Conservation (phyloP, 495 filamentous ascomycete genomes). For the Parathielavia appendiculata region DNA sequence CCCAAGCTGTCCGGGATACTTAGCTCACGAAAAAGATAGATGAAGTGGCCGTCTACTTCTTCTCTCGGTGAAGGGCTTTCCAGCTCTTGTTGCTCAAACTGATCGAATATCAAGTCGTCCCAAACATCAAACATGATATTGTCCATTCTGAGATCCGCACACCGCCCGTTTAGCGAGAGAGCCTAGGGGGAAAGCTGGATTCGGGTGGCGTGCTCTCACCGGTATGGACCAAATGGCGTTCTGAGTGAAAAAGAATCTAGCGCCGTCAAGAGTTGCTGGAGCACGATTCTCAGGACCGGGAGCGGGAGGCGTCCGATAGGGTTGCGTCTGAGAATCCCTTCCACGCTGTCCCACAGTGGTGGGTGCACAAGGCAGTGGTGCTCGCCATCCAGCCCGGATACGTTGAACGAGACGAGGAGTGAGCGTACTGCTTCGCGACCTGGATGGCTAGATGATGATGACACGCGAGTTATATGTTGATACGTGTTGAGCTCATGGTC, state of each 20-base stretch:
- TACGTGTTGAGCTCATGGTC: constrained; percentile 40
- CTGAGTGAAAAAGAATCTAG: constrained; percentile 42
- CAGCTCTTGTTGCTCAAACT: constrained; percentile 27
- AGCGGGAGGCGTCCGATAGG: constrained; percentile 27
- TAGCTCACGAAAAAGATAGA: constrained; percentile 32
- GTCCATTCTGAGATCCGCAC: constrained; percentile 30
- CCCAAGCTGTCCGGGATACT: constrained; percentile 22
- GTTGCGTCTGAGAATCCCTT: constrained; percentile 30
- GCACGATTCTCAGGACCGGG: constrained; percentile 30
- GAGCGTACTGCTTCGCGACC: constrained; percentile 37
- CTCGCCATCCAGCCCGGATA: constrained; percentile 35
- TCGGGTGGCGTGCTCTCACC: constrained; percentile 25
- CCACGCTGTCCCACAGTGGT: constrained; percentile 38
- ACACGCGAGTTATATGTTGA: constrained; percentile 25
- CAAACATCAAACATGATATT: constrained; percentile 34
- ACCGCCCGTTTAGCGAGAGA: background rate
- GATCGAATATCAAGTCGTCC: constrained; percentile 17
- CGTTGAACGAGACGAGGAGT: constrained; percentile 40
- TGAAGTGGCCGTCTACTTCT: constrained; percentile 25
- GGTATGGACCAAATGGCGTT: constrained; percentile 41
- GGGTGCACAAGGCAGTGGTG: constrained; percentile 44
- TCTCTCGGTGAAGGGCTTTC: constrained; percentile 32
- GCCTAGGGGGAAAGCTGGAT: background rate
- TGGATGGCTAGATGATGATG: constrained; percentile 24
- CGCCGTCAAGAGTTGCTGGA: constrained; percentile 34